Evolutionary conservation across 2,329 filamentous ascomycete species (phyloP), one percentile per base, ranked within the genome.

Genomic region (Bretziella fagacearum): DNA sequence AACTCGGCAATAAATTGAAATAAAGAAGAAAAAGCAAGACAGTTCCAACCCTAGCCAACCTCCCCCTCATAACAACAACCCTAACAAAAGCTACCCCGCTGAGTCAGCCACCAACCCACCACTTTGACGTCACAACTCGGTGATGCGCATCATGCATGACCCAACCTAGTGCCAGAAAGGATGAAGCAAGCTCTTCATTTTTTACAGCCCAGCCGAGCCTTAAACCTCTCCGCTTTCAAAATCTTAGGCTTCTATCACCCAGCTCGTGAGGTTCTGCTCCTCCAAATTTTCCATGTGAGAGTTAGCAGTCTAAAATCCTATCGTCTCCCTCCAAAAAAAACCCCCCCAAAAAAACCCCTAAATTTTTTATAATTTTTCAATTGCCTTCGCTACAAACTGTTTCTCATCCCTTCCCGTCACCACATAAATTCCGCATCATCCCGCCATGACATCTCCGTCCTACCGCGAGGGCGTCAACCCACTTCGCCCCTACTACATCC

Each of bases 401-500:
- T 20, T 18, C 35, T n/a, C 20, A 13, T 39, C 15, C 18, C 8
- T 10, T n/a, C 17, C 35, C 15, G 11, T 10, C 17, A n/a, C 44
- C 18, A 27, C 17, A 32, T 18, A 29, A 39, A 25, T 39, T 17
- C 27, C 25, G 23, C 23, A 20, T 29, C 23, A 46, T 10, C 22
- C 23, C 23, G 46, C 33, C 13, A 51, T 46, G 39, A 46, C 50
- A 51, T 56, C 56, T 61, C 52, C 52, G 72, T 69, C 68, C 59
- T 66, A 55, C 59, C 63, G 53, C 60, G 65, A 70, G 52, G 66
- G 62, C 52, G 61, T 70, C 51, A 82, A 83, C 55, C 79, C 79
- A 49, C 65, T 82, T 49, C 69, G 79, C 52, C 79, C 79, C 15
- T 83, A 83, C 63, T 81, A 83, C 59, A 76, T 79, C 53, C 71